Percentiles rank a stretch among this genome's conserved stretches.
phyloP scores from a whole-genome alignment of 2,329 filamentous ascomycete species.

The Lithohypha guttulata region DNA sequence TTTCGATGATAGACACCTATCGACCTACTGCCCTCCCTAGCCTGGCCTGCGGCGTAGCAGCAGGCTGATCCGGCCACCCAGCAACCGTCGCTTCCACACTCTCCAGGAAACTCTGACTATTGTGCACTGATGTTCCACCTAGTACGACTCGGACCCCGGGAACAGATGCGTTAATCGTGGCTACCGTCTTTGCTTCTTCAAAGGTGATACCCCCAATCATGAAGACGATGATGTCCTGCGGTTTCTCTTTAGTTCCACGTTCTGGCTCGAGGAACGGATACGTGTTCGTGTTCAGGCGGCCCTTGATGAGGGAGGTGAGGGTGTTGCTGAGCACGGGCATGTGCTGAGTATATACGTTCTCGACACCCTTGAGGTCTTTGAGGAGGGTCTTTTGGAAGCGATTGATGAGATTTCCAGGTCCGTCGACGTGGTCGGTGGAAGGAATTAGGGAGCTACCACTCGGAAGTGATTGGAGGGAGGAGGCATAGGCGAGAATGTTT shows the following conservation, averaged over 20 bases:
- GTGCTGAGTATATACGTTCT: constrained; percentile 98
- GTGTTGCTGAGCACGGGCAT: constrained; percentile 79
- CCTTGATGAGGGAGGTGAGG: constrained; percentile 86
- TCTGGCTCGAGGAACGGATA: constrained; percentile 91
- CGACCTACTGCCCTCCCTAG: constrained; percentile 37
- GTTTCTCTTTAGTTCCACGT: constrained; percentile 80
- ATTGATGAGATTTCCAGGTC: constrained; percentile 71
- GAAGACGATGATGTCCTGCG: constrained; percentile 91
- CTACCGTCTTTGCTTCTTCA: constrained; percentile 91
- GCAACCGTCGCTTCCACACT: constrained; percentile 83
- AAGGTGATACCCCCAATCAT: constrained; percentile 90
- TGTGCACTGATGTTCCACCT: constrained; percentile 79
- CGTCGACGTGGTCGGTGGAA: constrained; percentile 68
- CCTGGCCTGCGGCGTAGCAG: constrained; percentile 50
- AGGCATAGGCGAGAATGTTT: constrained; percentile 74
- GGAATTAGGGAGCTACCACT: constrained; percentile 54
- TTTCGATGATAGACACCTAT: too few species aligned
- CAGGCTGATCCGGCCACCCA: constrained; percentile 65
- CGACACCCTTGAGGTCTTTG: constrained; percentile 78
- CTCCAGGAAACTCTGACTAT: constrained; percentile 76
- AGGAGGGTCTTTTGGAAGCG: constrained; percentile 55
- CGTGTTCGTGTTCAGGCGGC: constrained; percentile 69
- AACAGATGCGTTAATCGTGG: constrained; percentile 83
- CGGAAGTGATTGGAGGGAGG: constrained; percentile 69
- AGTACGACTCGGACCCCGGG: constrained; percentile 83